Percentiles rank a stretch among this genome's conserved stretches.
Conservation (phyloP, 257 asterid genomes). For the Solanum acaule region DNA sequence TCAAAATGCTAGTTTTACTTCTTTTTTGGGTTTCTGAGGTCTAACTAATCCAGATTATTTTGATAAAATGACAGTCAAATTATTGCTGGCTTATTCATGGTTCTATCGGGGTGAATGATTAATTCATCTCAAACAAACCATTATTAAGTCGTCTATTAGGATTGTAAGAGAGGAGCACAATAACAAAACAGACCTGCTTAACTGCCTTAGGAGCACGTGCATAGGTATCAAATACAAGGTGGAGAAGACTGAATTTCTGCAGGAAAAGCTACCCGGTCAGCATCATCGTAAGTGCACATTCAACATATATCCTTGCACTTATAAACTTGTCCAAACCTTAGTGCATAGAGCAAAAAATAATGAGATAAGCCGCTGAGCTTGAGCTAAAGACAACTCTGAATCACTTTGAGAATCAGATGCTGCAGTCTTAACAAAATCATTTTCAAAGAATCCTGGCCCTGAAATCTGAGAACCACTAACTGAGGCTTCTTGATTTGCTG, state of each 20-base stretch:
- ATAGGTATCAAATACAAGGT: conserved; percentile 61
- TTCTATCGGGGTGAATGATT: not conserved
- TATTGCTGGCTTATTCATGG: not conserved
- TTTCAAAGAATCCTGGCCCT: conserved; percentile 49
- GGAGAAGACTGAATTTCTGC: conserved; percentile 82
- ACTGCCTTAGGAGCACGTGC: conserved; percentile 62
- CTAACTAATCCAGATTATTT: not conserved
- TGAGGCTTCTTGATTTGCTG: conserved; percentile 67
- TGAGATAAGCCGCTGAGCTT: conserved; percentile 65
- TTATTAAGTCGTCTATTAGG: not conserved
- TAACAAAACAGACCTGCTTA: conserved; percentile 63
- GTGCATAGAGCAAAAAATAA: conserved; percentile 79
- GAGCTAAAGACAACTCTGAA: conserved; percentile 42
- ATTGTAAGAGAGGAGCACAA: conserved; percentile 1
- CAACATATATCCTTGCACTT: not conserved
- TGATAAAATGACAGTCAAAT: not conserved
- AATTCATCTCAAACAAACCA: not conserved
- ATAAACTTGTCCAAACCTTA: conserved; percentile 38
- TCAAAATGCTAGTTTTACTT: not conserved
- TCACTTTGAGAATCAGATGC: conserved; percentile 41
- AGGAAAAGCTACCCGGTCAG: conserved; percentile 11
- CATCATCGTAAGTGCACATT: not conserved
- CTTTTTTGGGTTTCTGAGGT: not conserved
- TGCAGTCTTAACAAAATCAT: conserved; percentile 28
- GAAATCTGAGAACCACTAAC: conserved; percentile 79